phyloP scores from a whole-genome alignment of 2,329 filamentous ascomycete species.

The Xylaria hypoxylon region DNA sequence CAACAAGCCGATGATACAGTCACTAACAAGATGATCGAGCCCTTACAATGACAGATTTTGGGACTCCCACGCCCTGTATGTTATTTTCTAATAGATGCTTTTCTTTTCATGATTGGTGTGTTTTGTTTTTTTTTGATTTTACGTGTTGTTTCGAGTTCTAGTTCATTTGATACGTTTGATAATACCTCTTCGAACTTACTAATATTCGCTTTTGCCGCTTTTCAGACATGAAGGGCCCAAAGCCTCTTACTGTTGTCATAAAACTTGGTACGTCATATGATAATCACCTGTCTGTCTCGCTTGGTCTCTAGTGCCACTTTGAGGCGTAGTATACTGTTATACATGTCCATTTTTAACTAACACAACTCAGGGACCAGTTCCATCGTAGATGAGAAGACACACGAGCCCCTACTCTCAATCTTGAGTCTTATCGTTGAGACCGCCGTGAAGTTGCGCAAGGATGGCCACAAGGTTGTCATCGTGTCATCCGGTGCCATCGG shows the following conservation, averaged over 20 bases:
- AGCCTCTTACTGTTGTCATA: conserved; percentile 82
- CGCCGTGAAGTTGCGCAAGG: conserved; percentile 83
- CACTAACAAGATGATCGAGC: conserved; percentile 10
- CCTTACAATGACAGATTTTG: conserved; percentile 45
- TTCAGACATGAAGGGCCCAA: conserved; percentile 72
- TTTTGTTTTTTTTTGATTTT: conserved; percentile 16
- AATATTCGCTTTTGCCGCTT: conserved; percentile 45
- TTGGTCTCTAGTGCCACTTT: neutral
- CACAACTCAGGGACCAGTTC: conserved; percentile 84
- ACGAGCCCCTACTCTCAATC: conserved; percentile 91
- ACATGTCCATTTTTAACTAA: conserved; percentile 17
- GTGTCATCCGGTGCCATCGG: conserved; percentile 98
- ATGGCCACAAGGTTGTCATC: conserved; percentile 94
- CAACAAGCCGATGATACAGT: conserved; percentile 6
- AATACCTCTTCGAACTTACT: conserved; percentile 23
- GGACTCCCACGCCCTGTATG: conserved; percentile 48
- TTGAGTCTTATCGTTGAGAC: conserved; percentile 95
- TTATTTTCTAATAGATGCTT: conserved; percentile 31
- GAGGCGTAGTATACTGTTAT: neutral
- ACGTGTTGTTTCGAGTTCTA: neutral
- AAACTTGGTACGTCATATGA: conserved; percentile 77
- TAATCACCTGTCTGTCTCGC: neutral
- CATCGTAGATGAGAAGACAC: conserved; percentile 96
- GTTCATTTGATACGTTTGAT: neutral
- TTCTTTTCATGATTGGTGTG: conserved; percentile 15